These are phyloP conservation scores for Talaromyces piceae DNA, from an alignment of 2,329 filamentous ascomycete species.

Conservation along the genomic window DNA sequence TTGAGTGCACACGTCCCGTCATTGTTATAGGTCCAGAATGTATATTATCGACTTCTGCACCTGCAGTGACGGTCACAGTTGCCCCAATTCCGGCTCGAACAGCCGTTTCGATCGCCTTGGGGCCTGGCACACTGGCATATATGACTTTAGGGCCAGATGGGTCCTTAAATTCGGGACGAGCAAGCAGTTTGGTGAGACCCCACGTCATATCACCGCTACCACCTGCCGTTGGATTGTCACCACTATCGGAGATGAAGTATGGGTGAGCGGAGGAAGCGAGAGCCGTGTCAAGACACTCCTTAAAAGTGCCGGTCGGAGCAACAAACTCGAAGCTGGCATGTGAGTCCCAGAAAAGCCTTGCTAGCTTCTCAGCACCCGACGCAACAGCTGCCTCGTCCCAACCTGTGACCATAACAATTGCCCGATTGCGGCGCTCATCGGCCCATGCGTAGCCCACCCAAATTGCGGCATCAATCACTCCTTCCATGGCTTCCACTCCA, in stretches of 20 bases:
- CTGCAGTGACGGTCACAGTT: conserved; percentile 45
- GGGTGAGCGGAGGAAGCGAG: conserved; percentile 35
- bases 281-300: conserved; percentile 42
- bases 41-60: conserved; percentile 43
- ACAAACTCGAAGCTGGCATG: conserved; percentile 46
- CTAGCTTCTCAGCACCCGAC: conserved; percentile 39
- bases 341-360: conserved; percentile 42
- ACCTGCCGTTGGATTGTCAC: conserved; percentile 50
- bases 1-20: conserved; percentile 44
- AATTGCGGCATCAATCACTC: conserved; percentile 45
- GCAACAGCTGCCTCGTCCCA: conserved; percentile 39
- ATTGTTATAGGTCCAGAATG: conserved; percentile 45
- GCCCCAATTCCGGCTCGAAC: conserved; percentile 41
- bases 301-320: conserved; percentile 43
- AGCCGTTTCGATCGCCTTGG: conserved; percentile 36
- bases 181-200: conserved; percentile 41
- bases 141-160: conserved; percentile 38
- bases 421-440: conserved; percentile 47
- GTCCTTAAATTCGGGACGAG: conserved; percentile 38
- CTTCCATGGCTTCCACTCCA: conserved; percentile 33
- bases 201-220: conserved; percentile 50
- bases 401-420: conserved; percentile 45
- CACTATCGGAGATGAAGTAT: conserved; percentile 50
- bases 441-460: conserved; percentile 54
- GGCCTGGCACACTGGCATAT: conserved; percentile 48